Base-by-base conservation (phyloP, 345 rosid species). In the Gossypium australe region DNA sequence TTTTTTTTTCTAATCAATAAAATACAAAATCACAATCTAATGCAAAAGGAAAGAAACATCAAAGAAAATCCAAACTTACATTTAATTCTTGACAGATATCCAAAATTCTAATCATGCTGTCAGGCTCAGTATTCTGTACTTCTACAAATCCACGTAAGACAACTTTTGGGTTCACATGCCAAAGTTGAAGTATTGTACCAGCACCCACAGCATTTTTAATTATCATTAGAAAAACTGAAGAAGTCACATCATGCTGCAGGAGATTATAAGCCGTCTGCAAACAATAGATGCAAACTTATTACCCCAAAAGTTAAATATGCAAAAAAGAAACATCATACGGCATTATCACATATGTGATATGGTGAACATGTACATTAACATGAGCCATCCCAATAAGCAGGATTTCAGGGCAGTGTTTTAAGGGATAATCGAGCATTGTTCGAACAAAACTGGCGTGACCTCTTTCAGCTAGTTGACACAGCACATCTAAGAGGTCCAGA, bases 401-500 rank as follows among this genome's bases (percentile, higher is more conserved):
- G 41, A 92, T 77, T 83, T 87, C 97, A 45, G 99, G 98, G 79
- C 94, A 96, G 76, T 88, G 87, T 75, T 84, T 83, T 49, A 93
- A 92, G 66, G 98, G 97, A 85, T 86, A 87, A 57, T 90, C 86
- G 16, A 95, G 94, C 87, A 95, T 80, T 57, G 83, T 78, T 70
- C 85, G 87, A 71, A 93, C 89, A 77, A 81, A 72, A 76, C 78
- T 81, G 76, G 90, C 74, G 55, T 93, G 93, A 66, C 99, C 99
- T 79, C 84, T 87, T 86, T 95, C 98, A 70, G 97, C 91, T 70
- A 96, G 82, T 83, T 96, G 93, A 80, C 99, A 91, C 56, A 96
- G 86, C 74, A 90, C 88, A 63, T 91, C 90, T 75, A 92, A 75
- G 78, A 95, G 97, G 81, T 95, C 99, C 20, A 95, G 90, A 78